These are phyloP conservation scores for Hypsizygus ulmarius DNA, from an alignment of 1,284 basidiomycete species.

Conservation along the genomic window DNA sequence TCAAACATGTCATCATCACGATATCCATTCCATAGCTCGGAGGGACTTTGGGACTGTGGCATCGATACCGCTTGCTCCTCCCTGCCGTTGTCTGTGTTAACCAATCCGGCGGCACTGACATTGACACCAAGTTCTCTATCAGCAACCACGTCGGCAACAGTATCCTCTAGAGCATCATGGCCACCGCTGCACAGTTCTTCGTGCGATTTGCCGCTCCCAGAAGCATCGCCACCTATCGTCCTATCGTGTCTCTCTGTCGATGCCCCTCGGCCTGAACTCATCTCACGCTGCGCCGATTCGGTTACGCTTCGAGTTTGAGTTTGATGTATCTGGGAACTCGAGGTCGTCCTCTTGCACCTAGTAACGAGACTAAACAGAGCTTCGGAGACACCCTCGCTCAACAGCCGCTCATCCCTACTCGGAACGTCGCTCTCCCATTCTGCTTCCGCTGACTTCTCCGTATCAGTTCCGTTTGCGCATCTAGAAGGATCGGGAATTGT, in stretches of 20 bases:
- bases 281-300: not conserved
- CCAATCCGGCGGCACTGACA: constrained; percentile 15
- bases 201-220: constrained; percentile 3
- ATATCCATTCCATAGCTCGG: constrained; percentile 3
- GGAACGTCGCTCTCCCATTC: constrained; percentile 2
- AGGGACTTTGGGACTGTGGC: constrained; percentile 1
- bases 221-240: not conserved
- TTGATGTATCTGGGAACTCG: constrained; percentile 3
- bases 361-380: constrained; percentile 17
- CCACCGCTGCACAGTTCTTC: constrained; percentile 2
- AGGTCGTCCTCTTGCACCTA: constrained; percentile 14
- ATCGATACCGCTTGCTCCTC: constrained; percentile 3
- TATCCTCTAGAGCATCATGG: constrained; percentile 1
- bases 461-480: not conserved
- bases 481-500: constrained; percentile 2
- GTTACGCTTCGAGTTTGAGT: not conserved
- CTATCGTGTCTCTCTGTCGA: not conserved
- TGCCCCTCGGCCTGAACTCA: not conserved
- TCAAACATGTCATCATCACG: constrained; percentile 11
- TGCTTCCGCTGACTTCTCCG: not conserved
- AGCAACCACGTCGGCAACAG: constrained; percentile 4
- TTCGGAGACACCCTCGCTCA: constrained; percentile 14
- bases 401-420: constrained; percentile 6
- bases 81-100: constrained; percentile 7
- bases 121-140: constrained; percentile 6